Percentiles rank a stretch among this genome's conserved stretches.
phyloP scores from a whole-genome alignment of 2,329 filamentous ascomycete genomes.

The Xylaria sp. region DNA sequence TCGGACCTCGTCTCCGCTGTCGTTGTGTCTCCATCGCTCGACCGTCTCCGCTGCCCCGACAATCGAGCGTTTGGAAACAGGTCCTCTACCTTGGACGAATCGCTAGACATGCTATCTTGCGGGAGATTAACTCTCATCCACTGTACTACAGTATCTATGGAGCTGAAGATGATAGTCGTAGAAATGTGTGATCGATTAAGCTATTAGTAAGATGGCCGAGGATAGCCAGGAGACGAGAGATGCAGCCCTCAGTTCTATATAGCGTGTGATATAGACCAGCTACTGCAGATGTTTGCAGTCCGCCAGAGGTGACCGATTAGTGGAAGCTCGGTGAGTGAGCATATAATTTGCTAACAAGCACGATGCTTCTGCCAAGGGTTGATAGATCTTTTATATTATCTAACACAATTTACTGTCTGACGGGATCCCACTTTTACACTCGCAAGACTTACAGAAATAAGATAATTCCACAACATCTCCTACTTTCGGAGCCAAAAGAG shows the following conservation, averaged over 20 bases:
- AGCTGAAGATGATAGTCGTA: neutral
- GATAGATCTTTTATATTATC: neutral
- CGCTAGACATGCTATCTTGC: constrained; percentile 22
- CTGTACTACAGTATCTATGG: neutral
- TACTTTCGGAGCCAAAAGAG: neutral
- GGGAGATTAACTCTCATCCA: neutral
- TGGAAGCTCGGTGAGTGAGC: neutral
- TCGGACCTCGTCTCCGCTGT: constrained; percentile 26
- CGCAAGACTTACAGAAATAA: neutral
- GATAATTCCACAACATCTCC: neutral
- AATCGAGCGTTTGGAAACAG: constrained; percentile 8
- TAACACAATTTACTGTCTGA: neutral
- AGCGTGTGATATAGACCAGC: neutral
- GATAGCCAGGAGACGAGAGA: neutral
- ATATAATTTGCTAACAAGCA: neutral
- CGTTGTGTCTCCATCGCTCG: constrained; percentile 18
- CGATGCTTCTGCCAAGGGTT: neutral
- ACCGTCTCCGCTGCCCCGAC: constrained; percentile 13
- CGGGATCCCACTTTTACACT: neutral
- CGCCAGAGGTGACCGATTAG: neutral
- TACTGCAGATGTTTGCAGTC: neutral
- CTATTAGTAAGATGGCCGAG: neutral
- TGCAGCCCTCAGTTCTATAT: neutral
- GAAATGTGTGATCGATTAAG: neutral
- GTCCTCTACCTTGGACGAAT: constrained; percentile 28